phyloP scores from a whole-genome alignment of 495 filamentous ascomycete species.

The Penicillium silybi region DNA sequence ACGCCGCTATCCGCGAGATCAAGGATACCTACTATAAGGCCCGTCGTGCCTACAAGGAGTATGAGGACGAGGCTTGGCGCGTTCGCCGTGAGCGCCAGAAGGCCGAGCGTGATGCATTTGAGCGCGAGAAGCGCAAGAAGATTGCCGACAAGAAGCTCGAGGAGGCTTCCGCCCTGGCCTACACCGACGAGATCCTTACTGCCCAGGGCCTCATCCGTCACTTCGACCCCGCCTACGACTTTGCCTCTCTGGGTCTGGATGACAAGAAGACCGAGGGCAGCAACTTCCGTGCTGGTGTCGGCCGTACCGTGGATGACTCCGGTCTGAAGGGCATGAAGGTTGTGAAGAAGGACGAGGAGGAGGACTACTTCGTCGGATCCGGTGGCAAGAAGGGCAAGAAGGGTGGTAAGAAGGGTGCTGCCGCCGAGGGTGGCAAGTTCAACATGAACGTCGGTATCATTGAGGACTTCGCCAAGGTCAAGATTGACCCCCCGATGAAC shows the following conservation, averaged over 20 bases:
- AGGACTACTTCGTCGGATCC: constrained; percentile 78
- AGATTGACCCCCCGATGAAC: constrained; percentile 81
- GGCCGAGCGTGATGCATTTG: constrained; percentile 70
- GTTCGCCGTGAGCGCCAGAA: constrained; percentile 73
- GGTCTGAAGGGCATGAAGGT: constrained; percentile 74
- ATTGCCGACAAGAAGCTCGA: constrained; percentile 79
- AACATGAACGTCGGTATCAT: constrained; percentile 85
- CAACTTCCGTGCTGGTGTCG: constrained; percentile 70
- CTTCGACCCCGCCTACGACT: constrained; percentile 77
- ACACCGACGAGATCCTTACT: constrained; percentile 82
- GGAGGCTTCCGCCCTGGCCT: constrained; percentile 86
- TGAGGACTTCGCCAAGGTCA: constrained; percentile 78
- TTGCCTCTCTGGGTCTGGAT: constrained; percentile 51
- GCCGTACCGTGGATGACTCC: constrained; percentile 74
- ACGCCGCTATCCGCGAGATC: constrained; percentile 67
- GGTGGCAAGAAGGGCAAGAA: constrained; percentile 91
- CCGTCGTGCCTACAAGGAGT: constrained; percentile 72
- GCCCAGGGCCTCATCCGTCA: constrained; percentile 81
- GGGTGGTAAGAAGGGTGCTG: constrained; percentile 64
- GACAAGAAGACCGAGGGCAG: constrained; percentile 64
- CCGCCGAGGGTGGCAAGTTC: constrained; percentile 60
- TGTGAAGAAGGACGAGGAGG: constrained; percentile 79
- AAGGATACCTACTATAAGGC: constrained; percentile 81
- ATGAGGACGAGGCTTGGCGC: constrained; percentile 73
- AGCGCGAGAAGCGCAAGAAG: constrained; percentile 72